Base-by-base conservation (phyloP, 768 basidiomycete genomes). In the Holtermanniella nyarrowii region DNA sequence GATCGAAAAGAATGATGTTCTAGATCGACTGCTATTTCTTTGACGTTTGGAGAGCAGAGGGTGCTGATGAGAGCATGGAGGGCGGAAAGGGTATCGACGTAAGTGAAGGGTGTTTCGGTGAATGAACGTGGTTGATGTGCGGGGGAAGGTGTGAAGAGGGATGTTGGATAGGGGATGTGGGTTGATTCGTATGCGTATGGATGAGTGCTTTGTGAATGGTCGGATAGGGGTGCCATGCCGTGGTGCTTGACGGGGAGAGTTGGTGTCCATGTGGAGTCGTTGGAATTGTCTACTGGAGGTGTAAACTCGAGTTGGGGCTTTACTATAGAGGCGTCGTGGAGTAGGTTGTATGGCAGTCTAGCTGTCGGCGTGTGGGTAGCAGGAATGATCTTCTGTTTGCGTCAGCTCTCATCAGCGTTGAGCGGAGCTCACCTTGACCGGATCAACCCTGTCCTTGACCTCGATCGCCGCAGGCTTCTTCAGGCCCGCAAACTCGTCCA, bases 1-100 rank as follows among this genome's bases (percentile, higher is more conserved):
- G 84, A 82, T 31, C 90, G 78, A 61, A 85, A 86, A 55, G 80
- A 84, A 75, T 97, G 90, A 66, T 96, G 86, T 72, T 99, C 93
- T 24, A 99, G 74, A 72, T 99, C 95, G 22, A 99, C 78, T 0
- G 95, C 93, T 48, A 97, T 81, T 69, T 93, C 90, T 22, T 72
- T 73, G n/a, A 76, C 78, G 4, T 68, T 65, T 23, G 78, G 78
- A n/a, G n/a, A n/a, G n/a, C n/a, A n/a, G n/a, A 97, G 77, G 51
- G 79, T 77, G 12, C 76, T 77, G 3, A 91, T 74, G 79, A 95
- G 82, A 26, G 62, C 66, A 12, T 77, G 70, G 41, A 95, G 76
- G 4, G 75, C 74, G 16, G 75, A 72, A 0, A 75, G 62, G 11
- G 81, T 83, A 4, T 80, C 77, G 2, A 96, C 77, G 77, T 82